A percentile compares a stretch with the other conserved stretches of the same genome.
phyloP scores from a whole-genome alignment of 495 filamentous ascomycete species.

The Apiosordaria backusii region DNA sequence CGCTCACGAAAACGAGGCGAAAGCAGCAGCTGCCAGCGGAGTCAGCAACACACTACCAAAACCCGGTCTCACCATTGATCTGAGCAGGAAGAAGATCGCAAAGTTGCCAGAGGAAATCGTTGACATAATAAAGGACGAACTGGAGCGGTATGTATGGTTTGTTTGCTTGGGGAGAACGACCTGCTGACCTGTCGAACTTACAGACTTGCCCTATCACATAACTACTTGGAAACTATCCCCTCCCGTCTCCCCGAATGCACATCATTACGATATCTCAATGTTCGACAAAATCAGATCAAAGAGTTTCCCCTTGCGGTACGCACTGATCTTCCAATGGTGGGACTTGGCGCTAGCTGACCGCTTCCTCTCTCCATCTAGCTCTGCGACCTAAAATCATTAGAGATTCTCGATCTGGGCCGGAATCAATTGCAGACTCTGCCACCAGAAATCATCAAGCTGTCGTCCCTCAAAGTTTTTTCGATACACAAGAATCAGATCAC shows the following conservation, averaged over 20 bases:
- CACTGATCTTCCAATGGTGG: constrained; percentile 3
- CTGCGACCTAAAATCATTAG: constrained; percentile 76
- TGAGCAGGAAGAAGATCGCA: constrained; percentile 77
- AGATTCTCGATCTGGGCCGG: constrained; percentile 86
- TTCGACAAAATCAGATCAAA: constrained; percentile 78
- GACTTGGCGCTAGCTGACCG: constrained; percentile 16
- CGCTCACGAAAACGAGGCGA: constrained; percentile 65
- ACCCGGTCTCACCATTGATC: constrained; percentile 79
- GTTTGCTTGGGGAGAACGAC: constrained; percentile 2
- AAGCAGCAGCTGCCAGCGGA: constrained; percentile 62
- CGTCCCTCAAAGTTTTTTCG: constrained; percentile 70
- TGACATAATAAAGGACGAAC: constrained; percentile 86
- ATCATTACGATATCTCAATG: constrained; percentile 90
- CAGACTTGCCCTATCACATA: constrained; percentile 87
- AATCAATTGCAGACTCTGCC: constrained; percentile 79
- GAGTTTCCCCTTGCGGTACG: constrained; percentile 84
- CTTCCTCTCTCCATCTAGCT: constrained; percentile 39
- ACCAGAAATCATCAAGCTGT: constrained; percentile 72
- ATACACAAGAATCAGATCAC: constrained; percentile 82
- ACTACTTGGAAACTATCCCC: constrained; percentile 75
- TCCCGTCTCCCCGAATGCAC: constrained; percentile 79
- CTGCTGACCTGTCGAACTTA: constrained; percentile 13
- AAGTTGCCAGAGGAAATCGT: constrained; percentile 84
- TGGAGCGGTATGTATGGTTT: constrained; percentile 64
- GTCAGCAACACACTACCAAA: constrained; percentile 63